Percentiles rank a stretch among this genome's conserved stretches.
Evolutionary conservation across 345 rosid genomes (phyloP).

Genomic region (Pugionium cornutum): DNA sequence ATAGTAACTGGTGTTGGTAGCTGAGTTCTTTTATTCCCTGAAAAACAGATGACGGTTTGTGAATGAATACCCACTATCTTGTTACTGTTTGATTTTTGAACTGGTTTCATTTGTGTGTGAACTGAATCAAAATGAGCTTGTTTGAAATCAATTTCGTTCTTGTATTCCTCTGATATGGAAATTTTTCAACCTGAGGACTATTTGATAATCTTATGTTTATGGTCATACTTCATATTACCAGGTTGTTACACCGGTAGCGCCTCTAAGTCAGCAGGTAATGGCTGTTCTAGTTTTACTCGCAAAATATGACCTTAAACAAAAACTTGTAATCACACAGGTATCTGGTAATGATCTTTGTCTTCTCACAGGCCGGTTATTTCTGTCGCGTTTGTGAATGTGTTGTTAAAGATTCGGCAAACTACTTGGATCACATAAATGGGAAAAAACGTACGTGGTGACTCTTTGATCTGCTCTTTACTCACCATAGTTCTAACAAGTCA

Average conservation of each 20-base stretch:
- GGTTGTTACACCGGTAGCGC: conserved; percentile 99
- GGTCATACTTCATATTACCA: conserved; percentile 39
- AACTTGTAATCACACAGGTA: neutral
- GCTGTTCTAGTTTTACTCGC: neutral
- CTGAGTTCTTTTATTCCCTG: conserved; percentile 10
- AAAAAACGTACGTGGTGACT: conserved; percentile 71
- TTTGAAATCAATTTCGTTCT: neutral
- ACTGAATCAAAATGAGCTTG: neutral
- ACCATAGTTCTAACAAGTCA: conserved; percentile 10
- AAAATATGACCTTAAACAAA: conserved; percentile 7
- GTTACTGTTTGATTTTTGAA: conserved; percentile 13
- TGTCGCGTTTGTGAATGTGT: conserved; percentile 96
- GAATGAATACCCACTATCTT: neutral
- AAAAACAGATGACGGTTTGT: conserved; percentile 5
- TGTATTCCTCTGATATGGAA: conserved; percentile 2
- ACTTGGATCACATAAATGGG: conserved; percentile 98
- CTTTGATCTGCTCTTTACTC: conserved; percentile 7
- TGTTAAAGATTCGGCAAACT: conserved; percentile 98
- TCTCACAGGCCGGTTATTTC: conserved; percentile 85
- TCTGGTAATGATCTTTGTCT: conserved; percentile 28
- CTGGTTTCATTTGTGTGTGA: neutral
- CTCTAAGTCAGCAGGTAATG: conserved; percentile 93
- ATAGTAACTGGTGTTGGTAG: neutral
- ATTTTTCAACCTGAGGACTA: neutral
- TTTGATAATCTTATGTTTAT: conserved; percentile 1